Percentiles rank a stretch among this genome's conserved stretches.
These are phyloP conservation scores for Stemphylium beticola DNA, from an alignment of 2,329 filamentous ascomycete genomes.

Conservation along the genomic window DNA sequence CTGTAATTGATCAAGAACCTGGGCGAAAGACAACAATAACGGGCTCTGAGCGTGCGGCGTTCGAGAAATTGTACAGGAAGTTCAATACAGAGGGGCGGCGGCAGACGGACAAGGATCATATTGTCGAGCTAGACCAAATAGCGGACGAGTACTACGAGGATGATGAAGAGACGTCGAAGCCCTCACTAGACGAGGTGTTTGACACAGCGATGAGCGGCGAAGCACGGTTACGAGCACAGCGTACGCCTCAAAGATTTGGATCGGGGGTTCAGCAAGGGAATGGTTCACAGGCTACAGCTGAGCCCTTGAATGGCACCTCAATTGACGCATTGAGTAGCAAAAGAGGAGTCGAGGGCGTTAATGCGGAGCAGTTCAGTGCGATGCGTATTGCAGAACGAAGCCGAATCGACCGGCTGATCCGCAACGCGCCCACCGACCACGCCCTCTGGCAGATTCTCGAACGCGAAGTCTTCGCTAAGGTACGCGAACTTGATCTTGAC, in stretches of 20 bases:
- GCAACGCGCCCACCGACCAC: conserved; percentile 63
- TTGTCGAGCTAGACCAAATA: conserved; percentile 34
- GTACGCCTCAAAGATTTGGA: conserved; percentile 9
- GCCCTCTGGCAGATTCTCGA: conserved; percentile 73
- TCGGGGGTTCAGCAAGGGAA: neutral
- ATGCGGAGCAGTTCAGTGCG: conserved; percentile 20
- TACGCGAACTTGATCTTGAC: conserved; percentile 62
- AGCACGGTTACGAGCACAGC: conserved; percentile 5
- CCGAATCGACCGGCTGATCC: conserved; percentile 63
- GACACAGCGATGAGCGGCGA: conserved; percentile 33
- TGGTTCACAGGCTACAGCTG: neutral
- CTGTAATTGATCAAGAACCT: conserved; percentile 24
- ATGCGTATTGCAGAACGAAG: conserved; percentile 51
- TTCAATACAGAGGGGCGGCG: conserved; percentile 28
- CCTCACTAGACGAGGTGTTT: conserved; percentile 40
- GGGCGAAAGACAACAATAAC: conserved; percentile 45
- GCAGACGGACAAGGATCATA: conserved; percentile 19
- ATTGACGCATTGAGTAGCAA: conserved; percentile 13
- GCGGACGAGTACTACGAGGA: conserved; percentile 43
- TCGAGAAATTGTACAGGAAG: conserved; percentile 44
- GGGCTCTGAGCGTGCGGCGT: conserved; percentile 42
- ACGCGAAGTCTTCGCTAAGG: conserved; percentile 68
- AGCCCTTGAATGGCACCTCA: conserved; percentile 1
- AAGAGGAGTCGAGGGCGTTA: conserved; percentile 5
- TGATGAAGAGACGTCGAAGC: conserved; percentile 28